Evolutionary conservation across 1,284 basidiomycete species (phyloP).

Genomic region (Microbotryum violaceum): DNA sequence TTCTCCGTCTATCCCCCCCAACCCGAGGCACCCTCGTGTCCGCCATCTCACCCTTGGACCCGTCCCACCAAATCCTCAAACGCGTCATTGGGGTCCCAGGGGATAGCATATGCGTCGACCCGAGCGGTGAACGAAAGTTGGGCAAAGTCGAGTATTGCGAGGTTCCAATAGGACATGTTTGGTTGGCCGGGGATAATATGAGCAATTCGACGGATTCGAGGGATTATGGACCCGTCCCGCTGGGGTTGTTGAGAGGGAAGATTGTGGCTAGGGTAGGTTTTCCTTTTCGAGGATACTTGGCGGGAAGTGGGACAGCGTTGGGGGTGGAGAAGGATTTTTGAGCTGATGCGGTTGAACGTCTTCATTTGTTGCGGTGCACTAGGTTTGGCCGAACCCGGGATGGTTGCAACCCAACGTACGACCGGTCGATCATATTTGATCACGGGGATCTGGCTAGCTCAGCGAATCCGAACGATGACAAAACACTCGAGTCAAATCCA

Average conservation of each 20-base stretch:
- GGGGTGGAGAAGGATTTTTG: not conserved
- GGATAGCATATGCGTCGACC: slow-evolving; percentile 78
- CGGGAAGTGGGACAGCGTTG: too few relatives aligned
- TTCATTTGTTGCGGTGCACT: too few relatives aligned
- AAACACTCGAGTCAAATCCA: too few relatives aligned
- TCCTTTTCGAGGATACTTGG: not conserved
- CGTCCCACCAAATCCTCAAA: slow-evolving; percentile 61
- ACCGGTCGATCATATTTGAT: not conserved
- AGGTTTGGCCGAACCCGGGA: slow-evolving; percentile 24
- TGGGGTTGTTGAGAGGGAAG: slow-evolving; percentile 69
- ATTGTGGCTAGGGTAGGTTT: slow-evolving; percentile 61
- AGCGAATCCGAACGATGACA: too few relatives aligned
- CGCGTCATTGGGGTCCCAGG: slow-evolving; percentile 83
- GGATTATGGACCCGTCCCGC: slow-evolving; percentile 81
- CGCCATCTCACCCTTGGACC: slow-evolving; percentile 64
- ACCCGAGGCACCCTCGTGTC: slow-evolving; percentile 73
- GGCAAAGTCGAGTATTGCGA: slow-evolving; percentile 31
- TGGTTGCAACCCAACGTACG: slow-evolving; percentile 5
- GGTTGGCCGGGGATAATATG: slow-evolving; percentile 87
- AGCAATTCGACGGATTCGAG: slow-evolving; percentile 77
- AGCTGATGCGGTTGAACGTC: not conserved
- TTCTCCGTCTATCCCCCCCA: slow-evolving; percentile 18
- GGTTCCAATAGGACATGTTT: slow-evolving; percentile 50
- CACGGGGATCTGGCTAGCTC: too few relatives aligned
- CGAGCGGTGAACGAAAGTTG: slow-evolving; percentile 47